Evolutionary conservation across 805 yeast genomes (phyloP), one percentile per base, ranked within the genome.

Genomic region (Candida manassasensis): DNA sequence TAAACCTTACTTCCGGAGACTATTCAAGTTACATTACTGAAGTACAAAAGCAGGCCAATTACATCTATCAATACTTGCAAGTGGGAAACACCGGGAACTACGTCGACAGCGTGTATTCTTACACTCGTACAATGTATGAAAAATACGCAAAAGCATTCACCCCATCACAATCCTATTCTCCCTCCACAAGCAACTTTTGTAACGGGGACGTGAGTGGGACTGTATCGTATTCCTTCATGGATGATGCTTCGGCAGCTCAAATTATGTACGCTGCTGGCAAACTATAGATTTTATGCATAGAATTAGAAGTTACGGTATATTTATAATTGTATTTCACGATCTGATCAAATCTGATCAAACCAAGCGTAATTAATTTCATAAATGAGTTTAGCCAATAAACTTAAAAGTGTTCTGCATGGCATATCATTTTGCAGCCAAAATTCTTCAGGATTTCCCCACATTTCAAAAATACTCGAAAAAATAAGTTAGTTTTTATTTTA

Each of bases 221-320:
- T 3, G 21, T 28, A 12, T 26, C 31, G 11, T 30, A 18, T 16
- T 35, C 48, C 1, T 47, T 52, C 21, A 41, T 52, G 41, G 39
- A 44, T 33, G 36, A 44, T 19, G 47, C 49, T n/a, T 42, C 53
- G 2, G 50, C 43, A 9, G 45, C 49, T 5, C 48, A 45, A 29
- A 42, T 50, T 24, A 24, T 24, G 27, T 24, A 24, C 12, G 7
- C 27, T 11, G 27, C 12, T 7, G 12, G 27, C 12, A 24, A 11
- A n/a, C 6, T 24, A 24, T 24, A 24, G 27, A 24, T 7, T 19
- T 19, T 19, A 19, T 24, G 12, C 27, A 6, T 5, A 24, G 12
- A 24, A n/a, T n/a, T n/a, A n/a, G n/a, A n/a, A n/a, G n/a, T n/a
- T n/a, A n/a, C n/a, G n/a, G n/a, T n/a, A n/a, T n/a, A n/a, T n/a